Evolutionary conservation across 768 basidiomycete species (phyloP).

Genomic region (Amyloporia xantha): DNA sequence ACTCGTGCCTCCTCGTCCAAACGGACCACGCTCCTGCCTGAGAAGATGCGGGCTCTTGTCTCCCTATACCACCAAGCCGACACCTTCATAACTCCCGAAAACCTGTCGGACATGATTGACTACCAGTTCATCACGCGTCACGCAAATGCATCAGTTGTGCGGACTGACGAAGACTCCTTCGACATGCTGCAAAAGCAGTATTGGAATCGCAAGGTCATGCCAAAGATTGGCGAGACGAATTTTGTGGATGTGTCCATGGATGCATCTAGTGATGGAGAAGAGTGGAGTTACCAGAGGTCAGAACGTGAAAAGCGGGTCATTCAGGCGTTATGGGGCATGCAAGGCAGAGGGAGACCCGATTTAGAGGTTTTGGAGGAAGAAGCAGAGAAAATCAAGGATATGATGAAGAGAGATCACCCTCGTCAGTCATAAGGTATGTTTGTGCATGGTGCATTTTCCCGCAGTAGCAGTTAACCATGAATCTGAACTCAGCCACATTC

Average conservation of each 20-base stretch:
- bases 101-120: slow-evolving; percentile 58
- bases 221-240: slow-evolving; percentile 15
- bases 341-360: slow-evolving; percentile 32
- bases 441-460: not conserved
- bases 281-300: slow-evolving; percentile 16
- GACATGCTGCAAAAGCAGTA: slow-evolving; percentile 13
- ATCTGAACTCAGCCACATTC: no score
- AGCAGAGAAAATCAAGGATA: slow-evolving; percentile 18
- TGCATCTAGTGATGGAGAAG: slow-evolving; percentile 24
- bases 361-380: slow-evolving; percentile 42
- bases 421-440: not conserved
- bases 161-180: slow-evolving; percentile 13
- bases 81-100: slow-evolving; percentile 65
- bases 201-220: slow-evolving; percentile 5
- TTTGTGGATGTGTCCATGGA: not conserved
- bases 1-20: not conserved
- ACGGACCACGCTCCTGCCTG: slow-evolving; percentile 36
- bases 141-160: not conserved
- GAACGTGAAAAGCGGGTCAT: slow-evolving; percentile 39
- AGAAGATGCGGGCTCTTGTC: slow-evolving; percentile 64
- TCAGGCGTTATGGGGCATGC: slow-evolving; percentile 48
- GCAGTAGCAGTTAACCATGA: no score
- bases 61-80: slow-evolving; percentile 73
- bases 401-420: not conserved
- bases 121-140: slow-evolving; percentile 40